Base-by-base conservation (phyloP, 2,329 filamentous ascomycete species). In the Venturiaceae sp. region DNA sequence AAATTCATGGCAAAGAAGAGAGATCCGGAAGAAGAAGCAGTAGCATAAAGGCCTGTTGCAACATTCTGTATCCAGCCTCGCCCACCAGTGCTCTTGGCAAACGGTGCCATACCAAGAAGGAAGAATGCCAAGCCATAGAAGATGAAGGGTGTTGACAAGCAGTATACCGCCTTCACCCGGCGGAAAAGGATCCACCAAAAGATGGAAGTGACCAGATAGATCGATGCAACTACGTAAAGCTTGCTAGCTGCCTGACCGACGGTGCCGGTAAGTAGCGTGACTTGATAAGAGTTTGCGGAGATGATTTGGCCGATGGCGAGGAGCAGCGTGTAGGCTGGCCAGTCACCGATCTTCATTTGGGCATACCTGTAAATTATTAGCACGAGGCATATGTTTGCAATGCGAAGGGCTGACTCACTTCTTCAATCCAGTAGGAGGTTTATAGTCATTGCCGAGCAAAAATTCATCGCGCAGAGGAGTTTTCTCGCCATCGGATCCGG, bases 1-100 rank as follows among this genome's bases (percentile, higher is more conserved):
- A 86, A 86, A 68, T 87, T 87, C 54, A 86, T 76, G 2, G 83
- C 79, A 64, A 87, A 87, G 72, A 83, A 85, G 59, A 87, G 75
- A 0, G 80, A 82, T 13, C 84, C 84, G 41, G 80, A 82, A 8
- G 82, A 78, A 5, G 84, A 84, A 5, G 83, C 84, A 5, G 80
- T 74, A 1, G 83, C 80, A 65, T 87, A 87, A 23, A 84, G 65
- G 3, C 75, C 83, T 3, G 82, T 83, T 9, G 81, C 84, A 5
- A 83, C 73, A 60, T 85, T 81, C 63, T 84, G 81, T 21, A 85
- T 72, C 76, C 79, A 83, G 13, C 75, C 77, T 50, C 78, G 73
- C 11, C 67, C 67, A 57, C 64, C 63, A 1, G 66, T 62, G 30
- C 74, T 70, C 0, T 63, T 57, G 52, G 77, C 74, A 53, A 79